Evolutionary conservation across 306 rosid genomes (phyloP).

Genomic region (Quercus glauca): DNA sequence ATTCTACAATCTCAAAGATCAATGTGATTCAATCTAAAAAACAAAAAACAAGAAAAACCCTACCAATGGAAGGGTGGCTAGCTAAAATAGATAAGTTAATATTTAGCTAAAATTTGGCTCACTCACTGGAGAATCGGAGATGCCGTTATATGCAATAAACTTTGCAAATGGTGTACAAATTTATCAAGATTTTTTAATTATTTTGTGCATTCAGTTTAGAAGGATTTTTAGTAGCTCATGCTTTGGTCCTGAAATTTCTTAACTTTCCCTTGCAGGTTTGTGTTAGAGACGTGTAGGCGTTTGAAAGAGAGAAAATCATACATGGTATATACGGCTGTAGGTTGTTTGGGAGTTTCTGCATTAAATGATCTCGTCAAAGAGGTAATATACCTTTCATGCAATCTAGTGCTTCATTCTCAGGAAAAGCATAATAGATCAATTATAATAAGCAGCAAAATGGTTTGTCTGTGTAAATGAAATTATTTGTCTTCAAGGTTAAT

Average conservation of each 20-base stretch:
- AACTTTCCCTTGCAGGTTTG: conserved; percentile 59
- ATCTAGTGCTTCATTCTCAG: background rate
- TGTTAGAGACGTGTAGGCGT: conserved; percentile 57
- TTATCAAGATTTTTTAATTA: background rate
- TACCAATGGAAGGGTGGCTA: too few species aligned
- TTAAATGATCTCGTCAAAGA: conserved; percentile 71
- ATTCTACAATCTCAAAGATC: too few species aligned
- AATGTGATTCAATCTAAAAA: too few species aligned
- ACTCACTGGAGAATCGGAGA: too few species aligned
- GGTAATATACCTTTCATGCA: conserved; percentile 43
- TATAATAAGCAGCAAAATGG: background rate
- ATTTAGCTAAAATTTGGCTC: too few species aligned
- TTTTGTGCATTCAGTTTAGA: background rate
- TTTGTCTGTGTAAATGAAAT: background rate
- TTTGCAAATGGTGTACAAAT: background rate
- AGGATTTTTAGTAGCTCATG: background rate
- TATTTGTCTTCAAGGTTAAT: background rate
- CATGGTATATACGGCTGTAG: conserved; percentile 85
- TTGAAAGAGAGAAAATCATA: conserved; percentile 82
- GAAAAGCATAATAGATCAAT: background rate
- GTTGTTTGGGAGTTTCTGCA: conserved; percentile 80
- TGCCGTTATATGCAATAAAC: background rate
- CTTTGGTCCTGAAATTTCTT: conserved; percentile 20
- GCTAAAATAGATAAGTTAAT: too few species aligned
- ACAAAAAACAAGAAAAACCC: too few species aligned